Conservation (phyloP, 179 eudicot genomes). For the Nepenthes alata region DNA sequence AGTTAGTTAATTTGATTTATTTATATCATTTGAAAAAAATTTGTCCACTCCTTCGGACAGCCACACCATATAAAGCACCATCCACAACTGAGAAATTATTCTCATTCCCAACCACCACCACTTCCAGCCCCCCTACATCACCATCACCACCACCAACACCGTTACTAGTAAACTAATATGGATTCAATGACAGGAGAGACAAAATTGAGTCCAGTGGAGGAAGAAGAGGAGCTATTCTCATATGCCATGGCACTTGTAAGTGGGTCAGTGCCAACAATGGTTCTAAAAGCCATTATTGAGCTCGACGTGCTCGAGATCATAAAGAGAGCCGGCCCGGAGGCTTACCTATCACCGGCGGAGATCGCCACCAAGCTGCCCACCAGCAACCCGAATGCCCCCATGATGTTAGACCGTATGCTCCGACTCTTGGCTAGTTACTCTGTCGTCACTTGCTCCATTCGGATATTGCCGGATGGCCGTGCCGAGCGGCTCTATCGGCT, state of each 20-base stretch:
- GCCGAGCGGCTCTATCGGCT: background rate
- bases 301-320: conserved; percentile 3
- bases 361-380: conserved; percentile 5
- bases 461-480: background rate
- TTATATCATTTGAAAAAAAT: too few relatives aligned
- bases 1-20: too few relatives aligned
- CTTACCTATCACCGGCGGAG: background rate
- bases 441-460: background rate
- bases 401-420: background rate
- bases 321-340: background rate
- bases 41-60: too few relatives aligned
- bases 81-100: too few relatives aligned
- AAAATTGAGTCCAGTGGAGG: background rate
- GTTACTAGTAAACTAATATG: too few relatives aligned
- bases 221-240: background rate
- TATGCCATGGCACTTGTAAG: background rate
- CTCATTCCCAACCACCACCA: too few relatives aligned
- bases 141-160: too few relatives aligned
- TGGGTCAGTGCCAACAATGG: background rate
- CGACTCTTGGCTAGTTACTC: background rate
- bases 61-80: too few relatives aligned
- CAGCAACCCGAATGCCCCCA: background rate
- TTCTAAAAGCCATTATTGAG: background rate
- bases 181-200: too few relatives aligned
- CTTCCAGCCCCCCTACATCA: too few relatives aligned